Base-by-base conservation (phyloP, 306 rosid genomes). In the Casuarina glauca region DNA sequence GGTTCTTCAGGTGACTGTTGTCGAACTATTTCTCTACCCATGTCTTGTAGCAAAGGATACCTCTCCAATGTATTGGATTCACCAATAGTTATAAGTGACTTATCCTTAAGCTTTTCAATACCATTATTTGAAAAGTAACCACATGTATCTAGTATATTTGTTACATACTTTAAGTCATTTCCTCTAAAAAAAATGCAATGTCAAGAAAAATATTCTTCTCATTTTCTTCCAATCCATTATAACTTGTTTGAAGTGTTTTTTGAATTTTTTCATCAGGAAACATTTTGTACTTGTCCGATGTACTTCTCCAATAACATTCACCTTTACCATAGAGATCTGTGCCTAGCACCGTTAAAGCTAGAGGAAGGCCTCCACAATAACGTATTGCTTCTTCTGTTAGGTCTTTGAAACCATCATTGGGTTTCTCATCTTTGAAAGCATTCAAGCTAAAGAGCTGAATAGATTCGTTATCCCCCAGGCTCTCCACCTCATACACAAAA, bases 11-110 rank as follows among this genome's bases (percentile, higher is more conserved):
- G 79, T 5, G 78, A 66, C 9, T 79, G 74, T 68, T 41, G 41
- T 43, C 77, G 58, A 77, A 75, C 85, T 51, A 84, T 80, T 69
- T 82, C 75, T 63, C 50, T 61, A 3, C 90, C 90, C 54, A 88
- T 55, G 69, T 83, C 70, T 66, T 87, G 86, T 6, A 83, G 17
- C 50, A 80, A 83, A 58, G 79, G 79, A 78, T 81, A 89, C 90
- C 87, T 83, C 53, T 3, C 0, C 9, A 87, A 36, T 8, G 9
- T 17, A 6, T 2, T 5, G 5, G 48, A 1, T n/a, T 82, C 78
- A 43, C 45, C 4, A 82, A 35, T 36, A 3, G 26, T 70, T 70
- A 87, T n/a, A 2, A 86, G 70, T 48, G 76, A 74, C 52, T 81
- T 86, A 1, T 78, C 80, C 3, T 36, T 2, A 26, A 84, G 81